phyloP scores from a whole-genome alignment of 2,329 filamentous ascomycete species.

The Erysiphe pisi region DNA sequence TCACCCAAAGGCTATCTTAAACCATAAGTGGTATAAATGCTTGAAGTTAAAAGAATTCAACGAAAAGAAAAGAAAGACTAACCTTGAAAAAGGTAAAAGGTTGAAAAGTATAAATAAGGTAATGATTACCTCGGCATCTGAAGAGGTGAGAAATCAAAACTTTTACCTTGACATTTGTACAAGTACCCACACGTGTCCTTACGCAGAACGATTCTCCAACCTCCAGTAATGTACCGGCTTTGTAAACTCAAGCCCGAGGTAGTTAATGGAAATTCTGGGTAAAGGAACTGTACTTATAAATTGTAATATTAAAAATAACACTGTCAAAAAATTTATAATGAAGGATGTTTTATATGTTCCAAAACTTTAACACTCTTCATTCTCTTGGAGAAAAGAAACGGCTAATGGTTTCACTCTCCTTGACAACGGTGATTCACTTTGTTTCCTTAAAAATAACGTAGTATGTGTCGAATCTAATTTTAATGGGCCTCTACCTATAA shows the following conservation, averaged over 20 bases:
- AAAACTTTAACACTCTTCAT: background rate
- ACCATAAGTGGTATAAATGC: too few relatives aligned
- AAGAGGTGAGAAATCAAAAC: background rate
- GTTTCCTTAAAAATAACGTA: background rate
- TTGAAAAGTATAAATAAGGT: too few relatives aligned
- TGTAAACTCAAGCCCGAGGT: slow-evolving; percentile 14
- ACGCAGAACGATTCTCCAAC: slow-evolving; percentile 7
- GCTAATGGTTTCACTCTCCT: background rate
- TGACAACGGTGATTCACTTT: background rate
- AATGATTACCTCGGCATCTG: background rate
- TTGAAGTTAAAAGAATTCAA: background rate
- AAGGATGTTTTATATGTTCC: slow-evolving; percentile 14
- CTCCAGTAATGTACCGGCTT: background rate
- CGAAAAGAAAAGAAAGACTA: too few relatives aligned
- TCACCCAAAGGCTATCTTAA: too few relatives aligned
- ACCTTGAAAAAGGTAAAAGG: background rate
- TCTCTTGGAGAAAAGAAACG: slow-evolving; percentile 22
- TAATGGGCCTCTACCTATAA: background rate
- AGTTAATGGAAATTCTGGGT: background rate
- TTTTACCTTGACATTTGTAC: background rate
- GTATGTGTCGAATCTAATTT: background rate
- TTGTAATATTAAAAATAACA: background rate
- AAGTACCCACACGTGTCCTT: background rate
- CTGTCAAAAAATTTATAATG: background rate
- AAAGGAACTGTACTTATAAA: slow-evolving; percentile 19